These are phyloP conservation scores for Fusarium sacchari DNA, from an alignment of 2,329 filamentous ascomycete genomes.

Conservation along the genomic window DNA sequence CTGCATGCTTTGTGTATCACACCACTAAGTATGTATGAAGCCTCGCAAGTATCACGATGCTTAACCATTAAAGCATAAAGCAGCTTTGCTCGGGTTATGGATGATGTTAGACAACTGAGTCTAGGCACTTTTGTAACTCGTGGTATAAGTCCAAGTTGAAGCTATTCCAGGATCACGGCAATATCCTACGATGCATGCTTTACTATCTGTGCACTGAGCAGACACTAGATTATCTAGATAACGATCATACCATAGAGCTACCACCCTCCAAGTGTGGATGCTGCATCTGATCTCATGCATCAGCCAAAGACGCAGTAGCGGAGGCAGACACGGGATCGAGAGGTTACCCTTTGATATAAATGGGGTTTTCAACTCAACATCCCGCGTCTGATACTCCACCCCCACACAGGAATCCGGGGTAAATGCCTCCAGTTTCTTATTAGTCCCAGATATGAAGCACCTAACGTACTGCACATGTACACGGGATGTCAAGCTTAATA, in stretches of 20 bases:
- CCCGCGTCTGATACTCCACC: slow-evolving; percentile 40
- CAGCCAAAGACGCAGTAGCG: slow-evolving; percentile 21
- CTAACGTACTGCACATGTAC: neutral
- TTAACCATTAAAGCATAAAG: neutral
- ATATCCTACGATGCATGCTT: slow-evolving; percentile 1
- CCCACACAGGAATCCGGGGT: slow-evolving; percentile 40
- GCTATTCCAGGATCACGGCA: neutral
- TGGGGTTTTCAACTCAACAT: slow-evolving; percentile 29
- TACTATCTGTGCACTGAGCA: slow-evolving; percentile 1
- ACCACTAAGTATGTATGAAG: neutral
- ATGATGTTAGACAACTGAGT: slow-evolving; percentile 4
- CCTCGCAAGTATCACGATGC: neutral
- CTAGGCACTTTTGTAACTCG: neutral
- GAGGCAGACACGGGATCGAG: slow-evolving; percentile 25
- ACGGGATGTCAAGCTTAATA: slow-evolving; percentile 9
- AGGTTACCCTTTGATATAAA: slow-evolving; percentile 18
- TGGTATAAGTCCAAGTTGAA: slow-evolving; percentile 13
- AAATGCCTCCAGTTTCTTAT: slow-evolving; percentile 26
- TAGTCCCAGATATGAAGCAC: slow-evolving; percentile 31
- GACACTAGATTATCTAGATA: slow-evolving; percentile 21
- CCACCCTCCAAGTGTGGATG: slow-evolving; percentile 6
- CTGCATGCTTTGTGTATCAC: slow-evolving; percentile 14
- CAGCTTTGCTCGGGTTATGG: neutral
- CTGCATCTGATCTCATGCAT: slow-evolving; percentile 29
- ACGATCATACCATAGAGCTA: neutral